phyloP scores from a whole-genome alignment of 1,139 yeast genomes.

The Tardiomyces digboiensis region DNA sequence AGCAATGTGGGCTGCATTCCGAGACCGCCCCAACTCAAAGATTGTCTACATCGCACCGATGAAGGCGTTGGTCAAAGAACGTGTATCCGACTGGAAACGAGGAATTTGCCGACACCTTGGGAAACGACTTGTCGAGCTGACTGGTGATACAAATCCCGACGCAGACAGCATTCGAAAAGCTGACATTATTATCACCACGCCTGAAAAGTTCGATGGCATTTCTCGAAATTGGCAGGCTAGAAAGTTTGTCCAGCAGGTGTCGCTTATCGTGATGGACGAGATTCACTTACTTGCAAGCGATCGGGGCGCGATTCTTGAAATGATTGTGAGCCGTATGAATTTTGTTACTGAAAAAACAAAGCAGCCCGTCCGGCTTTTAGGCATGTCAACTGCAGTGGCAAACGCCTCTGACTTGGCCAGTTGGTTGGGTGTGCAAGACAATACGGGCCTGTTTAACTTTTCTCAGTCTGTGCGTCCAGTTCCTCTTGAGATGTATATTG shows the following conservation, averaged over 20 bases:
- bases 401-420: conserved; percentile 98
- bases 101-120: conserved; percentile 44
- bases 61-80: conserved; percentile 95
- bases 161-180: conserved; percentile 81
- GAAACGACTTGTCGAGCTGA: conserved; percentile 75
- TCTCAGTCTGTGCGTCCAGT: conserved; percentile 97
- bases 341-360: conserved; percentile 72
- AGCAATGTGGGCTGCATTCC: conserved; percentile 95
- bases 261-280: conserved; percentile 95
- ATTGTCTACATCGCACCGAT: conserved; percentile 96
- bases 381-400: conserved; percentile 96
- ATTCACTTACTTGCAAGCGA: conserved; percentile 95
- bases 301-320: conserved; percentile 95
- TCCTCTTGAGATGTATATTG: conserved; percentile 95
- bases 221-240: conserved; percentile 98
- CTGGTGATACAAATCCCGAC: conserved; percentile 95
- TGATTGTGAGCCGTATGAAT: conserved; percentile 98
- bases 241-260: conserved; percentile 82
- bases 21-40: conserved; percentile 69
- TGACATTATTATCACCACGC: conserved; percentile 90
- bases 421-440: conserved; percentile 83
- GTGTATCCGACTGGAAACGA: conserved; percentile 90
- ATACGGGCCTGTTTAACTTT: conserved; percentile 73
- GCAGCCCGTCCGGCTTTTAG: conserved; percentile 70
- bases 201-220: conserved; percentile 98